These are phyloP conservation scores for Physcia stellaris DNA, from an alignment of 495 filamentous ascomycete genomes.

Conservation along the genomic window DNA sequence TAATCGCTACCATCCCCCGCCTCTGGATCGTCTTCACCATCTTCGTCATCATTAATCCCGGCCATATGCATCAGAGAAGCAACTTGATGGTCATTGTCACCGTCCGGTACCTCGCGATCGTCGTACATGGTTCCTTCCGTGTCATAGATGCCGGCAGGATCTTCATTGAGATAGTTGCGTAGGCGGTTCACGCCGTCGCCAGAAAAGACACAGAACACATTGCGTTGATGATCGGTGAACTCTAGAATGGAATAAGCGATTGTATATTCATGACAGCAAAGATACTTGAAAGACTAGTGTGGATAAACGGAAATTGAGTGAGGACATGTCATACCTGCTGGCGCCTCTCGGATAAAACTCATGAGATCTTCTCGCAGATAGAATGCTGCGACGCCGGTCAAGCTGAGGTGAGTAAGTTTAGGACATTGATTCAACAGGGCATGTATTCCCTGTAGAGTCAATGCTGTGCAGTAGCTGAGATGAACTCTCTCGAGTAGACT, in stretches of 20 bases:
- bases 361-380: conserved; percentile 64
- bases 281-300: too few relatives aligned
- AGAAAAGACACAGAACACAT: conserved; percentile 95
- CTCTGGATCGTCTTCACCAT: conserved; percentile 22
- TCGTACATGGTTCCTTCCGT: conserved; percentile 40
- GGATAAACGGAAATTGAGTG: neutral
- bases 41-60: conserved; percentile 36
- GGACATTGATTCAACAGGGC: conserved; percentile 81
- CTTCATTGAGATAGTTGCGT: conserved; percentile 57
- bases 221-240: conserved; percentile 89
- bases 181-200: conserved; percentile 69
- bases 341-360: conserved; percentile 73
- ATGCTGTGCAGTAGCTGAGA: conserved; percentile 72
- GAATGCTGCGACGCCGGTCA: conserved; percentile 86
- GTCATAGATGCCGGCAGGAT: conserved; percentile 18
- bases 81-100: conserved; percentile 32
- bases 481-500: conserved; percentile 81
- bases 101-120: conserved; percentile 39
- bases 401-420: conserved; percentile 82
- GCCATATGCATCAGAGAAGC: conserved; percentile 42
- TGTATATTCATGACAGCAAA: too few relatives aligned
- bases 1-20: conserved; percentile 21
- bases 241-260: too few relatives aligned
- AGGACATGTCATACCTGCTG: conserved; percentile 38
- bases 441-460: conserved; percentile 62